A percentile compares a stretch with the other conserved stretches of the same genome.
These are phyloP conservation scores for Phoma herbarum DNA, from an alignment of 2,329 filamentous ascomycete genomes.

Conservation along the genomic window DNA sequence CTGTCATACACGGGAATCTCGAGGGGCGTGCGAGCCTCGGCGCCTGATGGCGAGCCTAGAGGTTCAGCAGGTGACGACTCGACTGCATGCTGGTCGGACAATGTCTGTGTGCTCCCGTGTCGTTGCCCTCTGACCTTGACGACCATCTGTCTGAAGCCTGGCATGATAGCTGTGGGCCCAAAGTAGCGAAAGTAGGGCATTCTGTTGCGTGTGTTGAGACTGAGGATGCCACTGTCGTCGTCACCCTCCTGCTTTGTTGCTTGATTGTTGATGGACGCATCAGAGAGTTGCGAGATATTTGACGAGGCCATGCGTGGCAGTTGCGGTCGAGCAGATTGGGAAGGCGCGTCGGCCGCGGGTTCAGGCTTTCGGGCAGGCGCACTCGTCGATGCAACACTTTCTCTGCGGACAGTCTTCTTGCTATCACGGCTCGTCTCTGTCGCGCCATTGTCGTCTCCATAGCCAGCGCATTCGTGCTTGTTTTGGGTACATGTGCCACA, in stretches of 20 bases:
- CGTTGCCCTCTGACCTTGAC: constrained; percentile 75
- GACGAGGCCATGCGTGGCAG: constrained; percentile 33
- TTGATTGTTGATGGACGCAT: constrained; percentile 27
- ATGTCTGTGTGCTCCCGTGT: constrained; percentile 66
- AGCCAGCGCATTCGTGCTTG: constrained; percentile 59
- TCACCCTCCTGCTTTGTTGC: constrained; percentile 35
- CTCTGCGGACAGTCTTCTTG: constrained; percentile 35
- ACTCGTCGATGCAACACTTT: constrained; percentile 26
- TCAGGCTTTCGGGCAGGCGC: constrained; percentile 27
- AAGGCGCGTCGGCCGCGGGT: constrained; percentile 30
- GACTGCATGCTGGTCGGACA: constrained; percentile 56
- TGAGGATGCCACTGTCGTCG: constrained; percentile 35
- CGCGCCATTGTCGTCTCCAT: constrained; percentile 49
- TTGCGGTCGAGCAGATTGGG: constrained; percentile 31
- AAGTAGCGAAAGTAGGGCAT: constrained; percentile 93
- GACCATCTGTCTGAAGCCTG: constrained; percentile 93
- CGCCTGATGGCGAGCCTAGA: constrained; percentile 37
- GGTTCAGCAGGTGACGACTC: constrained; percentile 49
- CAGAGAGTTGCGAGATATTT: constrained; percentile 33
- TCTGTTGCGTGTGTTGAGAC: constrained; percentile 65
- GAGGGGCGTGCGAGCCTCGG: constrained; percentile 55
- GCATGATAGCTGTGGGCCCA: constrained; percentile 88
- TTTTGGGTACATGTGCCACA: constrained; percentile 59
- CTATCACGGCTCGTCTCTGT: constrained; percentile 28
- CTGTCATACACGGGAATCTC: constrained; percentile 77